These are phyloP conservation scores for Mariannaea elegans DNA, from an alignment of 2,329 filamentous ascomycete genomes.

Conservation along the genomic window DNA sequence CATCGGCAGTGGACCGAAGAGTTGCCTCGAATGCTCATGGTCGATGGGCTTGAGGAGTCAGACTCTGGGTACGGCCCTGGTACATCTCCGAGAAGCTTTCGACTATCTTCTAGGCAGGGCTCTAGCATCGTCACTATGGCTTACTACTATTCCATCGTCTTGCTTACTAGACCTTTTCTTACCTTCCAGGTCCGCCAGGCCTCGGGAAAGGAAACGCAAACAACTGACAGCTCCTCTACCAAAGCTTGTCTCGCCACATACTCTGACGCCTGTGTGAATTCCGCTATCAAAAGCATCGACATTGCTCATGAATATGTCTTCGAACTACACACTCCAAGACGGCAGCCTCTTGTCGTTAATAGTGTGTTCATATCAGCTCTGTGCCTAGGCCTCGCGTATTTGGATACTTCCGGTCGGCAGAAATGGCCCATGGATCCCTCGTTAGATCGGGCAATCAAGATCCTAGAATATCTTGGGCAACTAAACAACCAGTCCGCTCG, in stretches of 20 bases:
- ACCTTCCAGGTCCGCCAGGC: not conserved
- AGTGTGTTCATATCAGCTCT: constrained; percentile 8
- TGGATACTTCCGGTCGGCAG: not conserved
- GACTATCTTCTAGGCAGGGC: not conserved
- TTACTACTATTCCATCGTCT: constrained; percentile 7
- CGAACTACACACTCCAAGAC: not conserved
- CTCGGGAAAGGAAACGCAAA: not conserved
- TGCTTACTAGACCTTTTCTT: constrained; percentile 4
- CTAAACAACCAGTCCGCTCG: not conserved
- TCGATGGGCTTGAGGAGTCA: not conserved
- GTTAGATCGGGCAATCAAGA: constrained; percentile 3
- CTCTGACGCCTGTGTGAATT: constrained; percentile 5
- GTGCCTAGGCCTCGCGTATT: not conserved
- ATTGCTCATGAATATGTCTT: constrained; percentile 8
- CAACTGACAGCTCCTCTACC: not conserved
- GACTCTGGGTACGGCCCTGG: not conserved
- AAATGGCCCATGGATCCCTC: constrained; percentile 6
- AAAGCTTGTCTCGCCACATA: not conserved
- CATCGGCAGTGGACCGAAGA: constrained; percentile 8
- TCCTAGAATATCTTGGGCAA: not conserved
- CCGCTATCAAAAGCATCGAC: constrained; percentile 8
- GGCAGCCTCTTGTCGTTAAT: constrained; percentile 7
- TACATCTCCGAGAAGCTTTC: not conserved
- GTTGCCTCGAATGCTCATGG: not conserved
- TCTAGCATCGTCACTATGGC: constrained; percentile 6